Percentiles rank a stretch among this genome's conserved stretches.
Conservation (phyloP, 2,329 filamentous ascomycete genomes). For the Diplodia intermedia region DNA sequence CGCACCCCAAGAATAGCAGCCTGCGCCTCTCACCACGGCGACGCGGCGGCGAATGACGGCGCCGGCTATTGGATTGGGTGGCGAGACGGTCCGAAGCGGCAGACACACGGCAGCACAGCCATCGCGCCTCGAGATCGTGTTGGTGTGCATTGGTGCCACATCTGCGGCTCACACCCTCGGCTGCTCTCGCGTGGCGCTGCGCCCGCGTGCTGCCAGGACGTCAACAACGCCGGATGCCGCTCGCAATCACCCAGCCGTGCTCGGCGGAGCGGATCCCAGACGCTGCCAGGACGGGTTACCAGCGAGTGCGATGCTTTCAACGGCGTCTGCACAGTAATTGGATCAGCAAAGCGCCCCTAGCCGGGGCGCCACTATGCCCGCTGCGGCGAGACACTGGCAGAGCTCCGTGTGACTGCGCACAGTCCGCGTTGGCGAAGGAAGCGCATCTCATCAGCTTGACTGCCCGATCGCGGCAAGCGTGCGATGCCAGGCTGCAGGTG, state of each 20-base stretch:
- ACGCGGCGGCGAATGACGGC: not conserved
- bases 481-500: slow-evolving; percentile 12
- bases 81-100: slow-evolving; percentile 22
- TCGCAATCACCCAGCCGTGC: slow-evolving; percentile 25
- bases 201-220: not conserved
- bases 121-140: slow-evolving; percentile 10
- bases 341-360: slow-evolving; percentile 18
- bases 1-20: slow-evolving; percentile 26
- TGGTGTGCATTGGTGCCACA: not conserved
- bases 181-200: slow-evolving; percentile 6
- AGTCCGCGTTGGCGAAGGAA: not conserved
- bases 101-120: slow-evolving; percentile 22
- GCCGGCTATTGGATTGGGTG: slow-evolving; percentile 10
- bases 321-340: slow-evolving; percentile 13
- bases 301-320: slow-evolving; percentile 20
- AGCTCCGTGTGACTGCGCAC: slow-evolving; percentile 13
- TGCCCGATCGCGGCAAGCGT: slow-evolving; percentile 21
- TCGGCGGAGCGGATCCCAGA: not conserved
- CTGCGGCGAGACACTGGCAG: slow-evolving; percentile 13
- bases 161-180: not conserved
- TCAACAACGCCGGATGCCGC: not conserved
- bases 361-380: slow-evolving; percentile 13
- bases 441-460: slow-evolving; percentile 2
- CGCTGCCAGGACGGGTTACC: not conserved
- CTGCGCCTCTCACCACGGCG: not conserved